Conservation (phyloP, 139 green algal genomes). For the Pseudopediastrum boryanum region DNA sequence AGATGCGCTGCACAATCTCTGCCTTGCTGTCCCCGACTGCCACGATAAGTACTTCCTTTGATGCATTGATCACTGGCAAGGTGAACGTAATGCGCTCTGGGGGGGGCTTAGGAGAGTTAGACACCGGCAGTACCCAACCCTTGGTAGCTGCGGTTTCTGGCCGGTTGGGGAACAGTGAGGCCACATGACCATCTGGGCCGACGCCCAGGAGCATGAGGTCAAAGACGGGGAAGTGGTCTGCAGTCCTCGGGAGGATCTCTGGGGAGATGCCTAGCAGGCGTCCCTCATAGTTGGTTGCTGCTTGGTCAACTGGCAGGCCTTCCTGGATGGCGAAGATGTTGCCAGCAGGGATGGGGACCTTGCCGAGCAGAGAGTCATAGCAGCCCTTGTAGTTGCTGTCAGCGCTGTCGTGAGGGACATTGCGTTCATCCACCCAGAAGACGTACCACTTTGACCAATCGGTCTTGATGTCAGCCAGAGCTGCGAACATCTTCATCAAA, state of each 20-base stretch:
- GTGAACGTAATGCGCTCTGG: conserved; percentile 95
- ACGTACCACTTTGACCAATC: conserved; percentile 82
- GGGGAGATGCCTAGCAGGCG: conserved; percentile 63
- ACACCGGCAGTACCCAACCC: conserved; percentile 89
- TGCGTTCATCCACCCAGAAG: conserved; percentile 88
- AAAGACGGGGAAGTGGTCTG: conserved; percentile 67
- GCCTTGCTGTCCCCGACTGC: conserved; percentile 78
- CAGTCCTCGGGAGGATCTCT: conserved; percentile 63
- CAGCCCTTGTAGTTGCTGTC: conserved; percentile 86
- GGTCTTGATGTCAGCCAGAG: conserved; percentile 54
- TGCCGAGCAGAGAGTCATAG: conserved; percentile 70
- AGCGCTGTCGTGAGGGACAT: conserved; percentile 70
- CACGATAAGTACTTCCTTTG: conserved; percentile 69
- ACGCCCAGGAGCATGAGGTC: conserved; percentile 94
- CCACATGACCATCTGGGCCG: conserved; percentile 96
- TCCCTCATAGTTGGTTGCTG: conserved; percentile 73
- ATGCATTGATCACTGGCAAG: conserved; percentile 86
- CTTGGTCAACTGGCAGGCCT: conserved; percentile 46
- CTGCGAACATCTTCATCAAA: conserved; percentile 65
- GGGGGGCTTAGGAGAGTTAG: conserved; percentile 95
- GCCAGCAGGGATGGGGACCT: conserved; percentile 67
- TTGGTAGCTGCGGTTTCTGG: conserved; percentile 55
- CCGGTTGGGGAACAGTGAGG: conserved; percentile 96
- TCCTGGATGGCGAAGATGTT: conserved; percentile 64
- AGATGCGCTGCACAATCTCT: conserved; percentile 85